Evolutionary conservation across 2,329 filamentous ascomycete genomes (phyloP).

Genomic region (Claviceps humidiphila): DNA sequence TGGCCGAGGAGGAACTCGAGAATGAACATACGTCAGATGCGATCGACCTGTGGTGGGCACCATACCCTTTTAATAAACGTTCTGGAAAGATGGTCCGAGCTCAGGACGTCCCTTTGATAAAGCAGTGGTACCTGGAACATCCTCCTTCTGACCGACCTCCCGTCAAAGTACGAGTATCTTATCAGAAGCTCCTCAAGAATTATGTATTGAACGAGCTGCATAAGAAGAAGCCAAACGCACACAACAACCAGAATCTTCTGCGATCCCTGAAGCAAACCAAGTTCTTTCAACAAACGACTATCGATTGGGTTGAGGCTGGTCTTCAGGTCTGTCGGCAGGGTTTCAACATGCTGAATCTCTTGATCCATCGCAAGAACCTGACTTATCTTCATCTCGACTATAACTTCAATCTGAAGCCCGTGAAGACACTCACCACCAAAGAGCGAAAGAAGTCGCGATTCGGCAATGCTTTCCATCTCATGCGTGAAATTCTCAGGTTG

Average conservation of each 20-base stretch:
- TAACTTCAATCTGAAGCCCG: slow-evolving; percentile 98
- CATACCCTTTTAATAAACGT: slow-evolving; percentile 85
- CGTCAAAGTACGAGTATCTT: slow-evolving; percentile 94
- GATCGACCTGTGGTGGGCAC: slow-evolving; percentile 95
- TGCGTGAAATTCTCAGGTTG: slow-evolving; percentile 90
- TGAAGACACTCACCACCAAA: slow-evolving; percentile 96
- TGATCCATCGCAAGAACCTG: slow-evolving; percentile 96
- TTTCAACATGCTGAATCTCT: slow-evolving; percentile 96
- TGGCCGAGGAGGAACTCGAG: slow-evolving; percentile 78
- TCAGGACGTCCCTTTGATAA: slow-evolving; percentile 91
- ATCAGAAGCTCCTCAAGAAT: slow-evolving; percentile 93
- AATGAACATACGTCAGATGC: slow-evolving; percentile 82
- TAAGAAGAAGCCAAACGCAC: slow-evolving; percentile 87
- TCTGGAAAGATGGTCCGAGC: slow-evolving; percentile 94
- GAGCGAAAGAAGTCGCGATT: slow-evolving; percentile 99
- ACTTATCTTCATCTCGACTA: slow-evolving; percentile 98
- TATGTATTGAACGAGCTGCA: slow-evolving; percentile 95
- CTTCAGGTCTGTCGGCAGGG: slow-evolving; percentile 95
- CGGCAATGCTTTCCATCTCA: slow-evolving; percentile 96
- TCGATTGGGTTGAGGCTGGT: slow-evolving; percentile 98
- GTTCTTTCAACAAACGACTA: slow-evolving; percentile 98
- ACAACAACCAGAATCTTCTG: slow-evolving; percentile 87
- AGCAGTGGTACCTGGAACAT: slow-evolving; percentile 97
- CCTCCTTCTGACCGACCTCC: slow-evolving; percentile 74
- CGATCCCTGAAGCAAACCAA: slow-evolving; percentile 89